Conservation (phyloP, 768 basidiomycete species). For the Auricularia cornea region DNA sequence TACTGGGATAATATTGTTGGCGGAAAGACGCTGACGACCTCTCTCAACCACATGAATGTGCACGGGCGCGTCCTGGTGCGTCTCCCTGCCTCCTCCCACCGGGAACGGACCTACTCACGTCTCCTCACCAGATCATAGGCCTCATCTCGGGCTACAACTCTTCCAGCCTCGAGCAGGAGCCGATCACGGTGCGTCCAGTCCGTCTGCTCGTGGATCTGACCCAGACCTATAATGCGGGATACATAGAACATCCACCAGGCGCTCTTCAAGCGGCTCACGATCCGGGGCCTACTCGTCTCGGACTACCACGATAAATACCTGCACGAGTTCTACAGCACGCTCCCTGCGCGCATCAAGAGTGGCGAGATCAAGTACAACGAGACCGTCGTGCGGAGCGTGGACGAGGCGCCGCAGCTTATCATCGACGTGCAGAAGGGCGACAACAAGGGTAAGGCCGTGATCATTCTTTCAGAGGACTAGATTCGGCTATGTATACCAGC, state of each 20-base stretch:
- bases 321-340: constrained; percentile 32
- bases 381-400: constrained; percentile 38
- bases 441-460: constrained; percentile 24
- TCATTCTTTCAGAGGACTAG: not conserved
- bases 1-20: constrained; percentile 58
- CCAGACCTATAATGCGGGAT: constrained; percentile 21
- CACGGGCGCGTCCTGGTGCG: constrained; percentile 41
- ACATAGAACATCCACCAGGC: constrained; percentile 20
- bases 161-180: constrained; percentile 5
- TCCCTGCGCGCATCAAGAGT: constrained; percentile 33
- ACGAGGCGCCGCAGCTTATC: constrained; percentile 31
- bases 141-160: constrained; percentile 18
- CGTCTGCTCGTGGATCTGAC: constrained; percentile 18
- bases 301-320: constrained; percentile 28
- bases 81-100: not conserved
- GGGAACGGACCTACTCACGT: not conserved
- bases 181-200: constrained; percentile 10
- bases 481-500: no score
- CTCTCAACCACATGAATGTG: constrained; percentile 35
- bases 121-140: not conserved
- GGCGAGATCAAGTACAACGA: constrained; percentile 44
- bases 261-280: constrained; percentile 34
- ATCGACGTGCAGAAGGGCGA: constrained; percentile 26
- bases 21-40: constrained; percentile 50
- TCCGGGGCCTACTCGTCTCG: constrained; percentile 39